Evolutionary conservation across 225 moss, liverwort and hornwort species (phyloP).

Genomic region (Sphagnum contortum): DNA sequence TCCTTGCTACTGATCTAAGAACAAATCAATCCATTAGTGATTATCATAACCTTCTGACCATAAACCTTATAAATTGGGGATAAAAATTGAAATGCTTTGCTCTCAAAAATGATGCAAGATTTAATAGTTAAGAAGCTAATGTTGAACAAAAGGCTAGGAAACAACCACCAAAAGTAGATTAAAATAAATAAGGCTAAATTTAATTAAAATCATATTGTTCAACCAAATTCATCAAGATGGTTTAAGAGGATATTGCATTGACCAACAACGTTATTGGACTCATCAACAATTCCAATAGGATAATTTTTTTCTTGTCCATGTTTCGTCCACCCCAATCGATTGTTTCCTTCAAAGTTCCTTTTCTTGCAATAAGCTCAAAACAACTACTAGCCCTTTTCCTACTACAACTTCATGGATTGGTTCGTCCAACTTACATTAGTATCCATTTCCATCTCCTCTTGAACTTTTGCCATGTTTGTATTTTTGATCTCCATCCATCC

Average conservation of each 20-base stretch:
- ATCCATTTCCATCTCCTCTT: constrained; percentile 46
- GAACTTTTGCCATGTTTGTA: constrained; percentile 38
- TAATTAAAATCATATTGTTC: constrained; percentile 51
- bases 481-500: constrained; percentile 95
- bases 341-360: constrained; percentile 93
- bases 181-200: background rate
- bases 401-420: constrained; percentile 65
- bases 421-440: constrained; percentile 48
- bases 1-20: too few relatives aligned
- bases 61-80: too few relatives aligned
- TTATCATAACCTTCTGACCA: too few relatives aligned
- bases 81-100: too few relatives aligned
- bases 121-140: too few relatives aligned
- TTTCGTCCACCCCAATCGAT: constrained; percentile 99
- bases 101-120: too few relatives aligned
- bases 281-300: constrained; percentile 89
- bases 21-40: too few relatives aligned
- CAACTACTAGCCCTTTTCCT: constrained; percentile 89
- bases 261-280: constrained; percentile 86
- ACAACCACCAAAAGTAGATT: too few relatives aligned
- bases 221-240: constrained; percentile 94
- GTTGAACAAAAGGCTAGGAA: too few relatives aligned
- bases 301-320: constrained; percentile 99
- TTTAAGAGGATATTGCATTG: constrained; percentile 93
- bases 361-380: constrained; percentile 75